These are phyloP conservation scores for Aspergillus aculeatinus DNA, from an alignment of 2,329 filamentous ascomycete genomes.

Conservation along the genomic window DNA sequence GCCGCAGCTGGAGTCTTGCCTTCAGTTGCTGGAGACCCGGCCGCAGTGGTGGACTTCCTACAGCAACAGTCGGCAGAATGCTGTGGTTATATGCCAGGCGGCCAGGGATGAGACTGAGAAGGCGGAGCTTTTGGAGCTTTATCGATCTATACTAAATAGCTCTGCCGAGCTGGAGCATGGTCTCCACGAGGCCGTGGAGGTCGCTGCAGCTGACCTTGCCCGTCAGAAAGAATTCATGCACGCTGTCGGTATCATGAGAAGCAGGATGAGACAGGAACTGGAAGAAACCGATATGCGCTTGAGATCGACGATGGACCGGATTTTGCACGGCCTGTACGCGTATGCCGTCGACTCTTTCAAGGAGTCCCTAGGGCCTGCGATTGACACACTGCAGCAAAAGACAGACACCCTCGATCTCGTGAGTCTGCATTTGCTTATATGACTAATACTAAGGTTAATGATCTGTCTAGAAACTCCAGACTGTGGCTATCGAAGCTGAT, in stretches of 20 bases:
- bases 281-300: slow-evolving; percentile 28
- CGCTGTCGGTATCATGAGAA: slow-evolving; percentile 31
- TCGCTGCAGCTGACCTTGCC: slow-evolving; percentile 29
- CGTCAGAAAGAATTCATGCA: slow-evolving; percentile 37
- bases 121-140: slow-evolving; percentile 42
- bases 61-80: slow-evolving; percentile 61
- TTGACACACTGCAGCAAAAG: slow-evolving; percentile 21
- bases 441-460: slow-evolving; percentile 15
- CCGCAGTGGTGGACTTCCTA: slow-evolving; percentile 65
- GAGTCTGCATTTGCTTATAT: not conserved
- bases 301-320: slow-evolving; percentile 23
- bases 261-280: slow-evolving; percentile 32
- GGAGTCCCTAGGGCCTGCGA: slow-evolving; percentile 19
- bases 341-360: slow-evolving; percentile 22
- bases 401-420: slow-evolving; percentile 26
- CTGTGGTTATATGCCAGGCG: slow-evolving; percentile 62
- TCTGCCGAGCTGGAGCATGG: slow-evolving; percentile 36
- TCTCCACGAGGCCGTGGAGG: slow-evolving; percentile 34
- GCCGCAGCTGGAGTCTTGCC: slow-evolving; percentile 49
- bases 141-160: slow-evolving; percentile 40
- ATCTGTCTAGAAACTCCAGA: slow-evolving; percentile 31
- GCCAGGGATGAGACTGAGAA: slow-evolving; percentile 59
- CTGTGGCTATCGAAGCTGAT: slow-evolving; percentile 24
- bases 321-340: slow-evolving; percentile 28
- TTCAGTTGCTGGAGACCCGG: slow-evolving; percentile 53